A percentile compares a stretch with the other conserved stretches of the same genome.
Evolutionary conservation across 768 basidiomycete species (phyloP).

Genomic region (Nidularia pulvinata): DNA sequence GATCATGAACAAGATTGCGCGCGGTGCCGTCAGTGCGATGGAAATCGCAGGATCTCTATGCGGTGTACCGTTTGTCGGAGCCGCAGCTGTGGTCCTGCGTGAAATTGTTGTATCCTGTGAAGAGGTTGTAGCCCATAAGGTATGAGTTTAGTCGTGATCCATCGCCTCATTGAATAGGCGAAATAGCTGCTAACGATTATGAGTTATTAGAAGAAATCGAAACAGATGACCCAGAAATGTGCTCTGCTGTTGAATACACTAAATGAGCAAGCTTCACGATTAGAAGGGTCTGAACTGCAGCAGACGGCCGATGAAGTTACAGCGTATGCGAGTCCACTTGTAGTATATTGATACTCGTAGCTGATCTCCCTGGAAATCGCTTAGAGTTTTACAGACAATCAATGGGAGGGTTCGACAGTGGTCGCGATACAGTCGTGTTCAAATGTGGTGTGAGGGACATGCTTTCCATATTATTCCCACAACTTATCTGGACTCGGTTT

Average conservation of each 20-base stretch:
- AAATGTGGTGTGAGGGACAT: constrained; percentile 31
- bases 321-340: constrained; percentile 25
- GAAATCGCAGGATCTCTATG: constrained; percentile 41
- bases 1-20: constrained; percentile 16
- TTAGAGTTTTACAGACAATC: constrained; percentile 41
- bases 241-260: constrained; percentile 32
- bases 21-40: constrained; percentile 21
- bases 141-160: no score
- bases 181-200: constrained; percentile 10
- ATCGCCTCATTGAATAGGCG: constrained; percentile 1
- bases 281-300: constrained; percentile 38
- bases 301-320: constrained; percentile 39
- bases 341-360: background rate
- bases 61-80: constrained; percentile 44
- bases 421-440: constrained; percentile 33
- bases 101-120: constrained; percentile 45
- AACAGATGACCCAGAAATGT: constrained; percentile 40
- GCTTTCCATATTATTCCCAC: background rate
- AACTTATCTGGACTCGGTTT: no score
- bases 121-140: constrained; percentile 49
- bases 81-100: constrained; percentile 38
- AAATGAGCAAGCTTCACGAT: constrained; percentile 31
- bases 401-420: constrained; percentile 34
- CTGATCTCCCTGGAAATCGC: background rate
- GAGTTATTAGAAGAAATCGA: constrained; percentile 29